A percentile compares a stretch with the other conserved stretches of the same genome.
phyloP scores from a whole-genome alignment of 768 basidiomycete genomes.

The Sarcodon aspratus region DNA sequence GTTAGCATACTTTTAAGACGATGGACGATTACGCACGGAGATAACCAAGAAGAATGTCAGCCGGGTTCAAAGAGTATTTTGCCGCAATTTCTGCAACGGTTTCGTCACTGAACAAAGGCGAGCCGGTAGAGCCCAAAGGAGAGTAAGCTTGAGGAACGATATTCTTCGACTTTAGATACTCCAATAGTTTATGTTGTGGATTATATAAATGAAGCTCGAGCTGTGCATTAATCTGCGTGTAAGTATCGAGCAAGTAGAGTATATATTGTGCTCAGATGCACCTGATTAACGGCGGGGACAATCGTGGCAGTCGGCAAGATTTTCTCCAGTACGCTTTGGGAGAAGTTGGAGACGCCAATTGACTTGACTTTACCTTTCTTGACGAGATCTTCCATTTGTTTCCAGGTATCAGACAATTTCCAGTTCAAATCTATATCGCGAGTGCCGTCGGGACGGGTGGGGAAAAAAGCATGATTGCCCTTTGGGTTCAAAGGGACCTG shows the following conservation, averaged over 20 bases:
- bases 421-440: conserved; percentile 60
- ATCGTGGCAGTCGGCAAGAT: conserved; percentile 58
- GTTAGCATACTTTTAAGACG: not conserved
- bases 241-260: not conserved
- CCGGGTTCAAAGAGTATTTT: conserved; percentile 38
- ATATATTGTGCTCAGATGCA: conserved; percentile 11
- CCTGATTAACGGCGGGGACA: conserved; percentile 66
- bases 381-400: conserved; percentile 66
- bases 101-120: conserved; percentile 56
- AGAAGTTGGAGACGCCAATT: conserved; percentile 75
- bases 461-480: conserved; percentile 51
- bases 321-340: conserved; percentile 54
- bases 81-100: conserved; percentile 46
- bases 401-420: conserved; percentile 69
- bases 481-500: conserved; percentile 52
- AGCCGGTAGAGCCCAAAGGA: conserved; percentile 60
- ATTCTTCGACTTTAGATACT: conserved; percentile 49
- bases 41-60: conserved; percentile 54
- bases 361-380: conserved; percentile 56
- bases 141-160: conserved; percentile 76
- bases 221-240: conserved; percentile 19
- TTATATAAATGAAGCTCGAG: conserved; percentile 69
- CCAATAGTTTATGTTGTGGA: conserved; percentile 57
- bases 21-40: conserved; percentile 29
- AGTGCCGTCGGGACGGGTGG: conserved; percentile 46